phyloP scores from a whole-genome alignment of 2,329 filamentous ascomycete genomes.

The Fusarium marasasianum region DNA sequence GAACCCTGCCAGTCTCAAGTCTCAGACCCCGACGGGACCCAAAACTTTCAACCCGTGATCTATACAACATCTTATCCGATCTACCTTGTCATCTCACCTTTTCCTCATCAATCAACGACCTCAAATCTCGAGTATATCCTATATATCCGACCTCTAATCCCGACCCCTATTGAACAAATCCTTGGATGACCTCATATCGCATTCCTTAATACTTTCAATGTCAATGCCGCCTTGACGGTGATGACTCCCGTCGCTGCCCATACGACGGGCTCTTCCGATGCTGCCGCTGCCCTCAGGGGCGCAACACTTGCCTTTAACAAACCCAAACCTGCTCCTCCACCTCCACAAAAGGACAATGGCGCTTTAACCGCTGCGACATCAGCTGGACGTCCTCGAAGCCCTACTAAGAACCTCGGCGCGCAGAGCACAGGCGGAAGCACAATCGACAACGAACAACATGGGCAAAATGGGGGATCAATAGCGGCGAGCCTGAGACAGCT shows the following conservation, averaged over 20 bases:
- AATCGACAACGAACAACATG: constrained; percentile 32
- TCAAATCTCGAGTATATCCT: not conserved
- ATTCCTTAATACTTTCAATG: constrained; percentile 20
- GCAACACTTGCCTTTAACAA: constrained; percentile 65
- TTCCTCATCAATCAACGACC: not conserved
- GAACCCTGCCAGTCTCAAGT: constrained; percentile 7
- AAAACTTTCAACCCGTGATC: constrained; percentile 6
- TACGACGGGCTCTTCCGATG: constrained; percentile 45
- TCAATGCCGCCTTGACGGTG: constrained; percentile 39
- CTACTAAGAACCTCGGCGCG: constrained; percentile 42
- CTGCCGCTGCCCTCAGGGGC: constrained; percentile 61
- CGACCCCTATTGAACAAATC: not conserved
- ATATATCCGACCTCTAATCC: not conserved
- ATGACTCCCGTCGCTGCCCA: constrained; percentile 49
- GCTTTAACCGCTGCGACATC: constrained; percentile 58
- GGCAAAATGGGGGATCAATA: constrained; percentile 31
- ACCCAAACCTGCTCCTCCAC: constrained; percentile 42
- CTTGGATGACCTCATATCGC: constrained; percentile 27
- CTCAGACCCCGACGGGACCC: not conserved
- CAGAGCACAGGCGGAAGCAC: constrained; percentile 53
- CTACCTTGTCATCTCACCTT: not conserved
- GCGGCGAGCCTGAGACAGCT: constrained; percentile 41
- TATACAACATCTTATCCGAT: constrained; percentile 1
- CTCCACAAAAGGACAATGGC: constrained; percentile 47
- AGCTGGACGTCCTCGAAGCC: constrained; percentile 45